Conservation (phyloP, 495 filamentous ascomycete species). For the Lepraria neglecta region DNA sequence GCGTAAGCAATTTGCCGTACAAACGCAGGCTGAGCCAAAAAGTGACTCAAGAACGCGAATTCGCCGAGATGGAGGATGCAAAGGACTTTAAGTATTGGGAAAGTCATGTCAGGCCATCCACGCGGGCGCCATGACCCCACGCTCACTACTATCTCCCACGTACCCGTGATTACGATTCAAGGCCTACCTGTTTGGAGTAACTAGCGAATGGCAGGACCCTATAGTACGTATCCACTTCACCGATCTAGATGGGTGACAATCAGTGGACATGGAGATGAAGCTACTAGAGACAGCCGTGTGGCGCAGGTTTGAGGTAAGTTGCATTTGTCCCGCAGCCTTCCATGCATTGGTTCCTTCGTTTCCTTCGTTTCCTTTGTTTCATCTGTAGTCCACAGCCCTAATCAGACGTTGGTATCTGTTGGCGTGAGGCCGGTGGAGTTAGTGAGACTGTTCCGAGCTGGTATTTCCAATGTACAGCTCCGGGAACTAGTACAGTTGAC, state of each 20-base stretch:
- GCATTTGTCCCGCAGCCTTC: constrained; percentile 16
- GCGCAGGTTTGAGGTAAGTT: constrained; percentile 16
- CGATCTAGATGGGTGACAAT: constrained; percentile 12
- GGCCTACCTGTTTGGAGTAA: neutral
- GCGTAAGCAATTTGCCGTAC: neutral
- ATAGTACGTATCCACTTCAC: constrained; percentile 8
- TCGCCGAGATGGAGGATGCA: neutral
- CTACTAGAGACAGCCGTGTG: constrained; percentile 19
- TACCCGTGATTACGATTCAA: constrained; percentile 17
- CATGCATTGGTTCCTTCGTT: neutral
- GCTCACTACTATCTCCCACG: constrained; percentile 16
- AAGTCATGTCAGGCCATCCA: constrained; percentile 3
- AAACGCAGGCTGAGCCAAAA: neutral
- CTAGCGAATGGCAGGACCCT: constrained; percentile 12
- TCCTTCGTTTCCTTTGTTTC: constrained; percentile 10
- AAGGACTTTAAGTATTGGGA: constrained; percentile 1
- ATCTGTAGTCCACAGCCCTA: constrained; percentile 5
- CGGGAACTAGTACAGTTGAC: neutral
- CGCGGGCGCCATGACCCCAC: constrained; percentile 10
- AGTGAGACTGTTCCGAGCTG: constrained; percentile 1
- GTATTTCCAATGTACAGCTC: neutral
- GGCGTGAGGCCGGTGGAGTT: neutral
- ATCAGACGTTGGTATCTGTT: constrained; percentile 3
- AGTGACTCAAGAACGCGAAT: neutral
- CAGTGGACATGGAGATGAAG: constrained; percentile 3